Percentiles rank a stretch among this genome's conserved stretches.
Evolutionary conservation across 352 stramenopile species (phyloP).

Genomic region (Phytophthora hybrid): DNA sequence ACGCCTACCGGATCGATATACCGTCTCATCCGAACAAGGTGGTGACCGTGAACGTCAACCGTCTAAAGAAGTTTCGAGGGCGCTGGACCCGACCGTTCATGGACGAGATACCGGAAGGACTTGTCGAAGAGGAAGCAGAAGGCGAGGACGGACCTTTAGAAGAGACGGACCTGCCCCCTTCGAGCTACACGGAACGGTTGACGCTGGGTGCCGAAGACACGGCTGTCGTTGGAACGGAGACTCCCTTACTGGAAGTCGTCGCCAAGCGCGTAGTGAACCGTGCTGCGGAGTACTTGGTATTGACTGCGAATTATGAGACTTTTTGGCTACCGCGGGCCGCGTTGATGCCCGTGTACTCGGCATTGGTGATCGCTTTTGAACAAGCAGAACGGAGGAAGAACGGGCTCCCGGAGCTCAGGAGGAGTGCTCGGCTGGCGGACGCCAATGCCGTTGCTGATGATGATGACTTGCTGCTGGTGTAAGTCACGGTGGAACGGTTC

Average conservation of each 20-base stretch:
- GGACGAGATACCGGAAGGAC: too few species aligned
- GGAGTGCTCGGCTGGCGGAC: not conserved
- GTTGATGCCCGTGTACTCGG: not conserved
- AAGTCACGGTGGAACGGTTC: not conserved
- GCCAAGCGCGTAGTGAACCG: not conserved
- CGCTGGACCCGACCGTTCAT: too few species aligned
- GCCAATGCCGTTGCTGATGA: not conserved
- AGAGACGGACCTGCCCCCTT: too few species aligned
- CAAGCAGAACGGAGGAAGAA: not conserved
- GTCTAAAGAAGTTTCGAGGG: too few species aligned
- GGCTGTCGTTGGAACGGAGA: too few species aligned
- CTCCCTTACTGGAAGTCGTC: not conserved
- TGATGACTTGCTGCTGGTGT: not conserved
- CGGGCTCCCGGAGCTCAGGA: not conserved
- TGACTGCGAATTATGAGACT: slow-evolving; percentile 2
- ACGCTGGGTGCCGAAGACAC: too few species aligned
- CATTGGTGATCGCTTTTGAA: not conserved
- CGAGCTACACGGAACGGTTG: too few species aligned
- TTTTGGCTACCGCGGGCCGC: not conserved
- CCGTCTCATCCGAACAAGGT: too few species aligned
- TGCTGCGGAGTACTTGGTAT: not conserved
- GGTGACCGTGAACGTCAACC: too few species aligned
- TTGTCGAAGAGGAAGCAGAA: too few species aligned
- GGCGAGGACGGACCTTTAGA: too few species aligned
- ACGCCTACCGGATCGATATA: too few species aligned